phyloP scores from a whole-genome alignment of 768 basidiomycete species.

The Crucibulum laeve region DNA sequence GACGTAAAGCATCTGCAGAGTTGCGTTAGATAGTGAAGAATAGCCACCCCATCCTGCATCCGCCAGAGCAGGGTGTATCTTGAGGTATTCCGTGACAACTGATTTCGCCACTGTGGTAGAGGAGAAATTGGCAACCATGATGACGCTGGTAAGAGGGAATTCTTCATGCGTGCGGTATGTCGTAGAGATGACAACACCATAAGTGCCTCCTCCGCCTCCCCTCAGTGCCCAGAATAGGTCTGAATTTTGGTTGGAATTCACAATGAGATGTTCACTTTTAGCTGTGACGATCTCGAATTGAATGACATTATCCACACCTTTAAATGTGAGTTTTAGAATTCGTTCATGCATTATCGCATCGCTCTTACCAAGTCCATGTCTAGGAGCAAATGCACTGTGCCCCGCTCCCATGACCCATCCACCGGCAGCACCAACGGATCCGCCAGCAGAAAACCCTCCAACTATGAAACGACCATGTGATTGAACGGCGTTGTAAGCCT shows the following conservation, averaged over 20 bases:
- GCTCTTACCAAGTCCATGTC: conserved; percentile 35
- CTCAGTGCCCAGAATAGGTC: conserved; percentile 54
- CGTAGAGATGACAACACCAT: conserved; percentile 40
- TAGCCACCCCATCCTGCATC: conserved; percentile 45
- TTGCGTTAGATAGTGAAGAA: conserved; percentile 10
- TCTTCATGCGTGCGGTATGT: conserved; percentile 40
- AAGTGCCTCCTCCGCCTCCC: conserved; percentile 48
- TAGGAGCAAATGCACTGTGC: conserved; percentile 34
- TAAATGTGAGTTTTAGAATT: background rate
- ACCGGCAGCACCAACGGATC: conserved; percentile 41
- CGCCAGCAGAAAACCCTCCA: conserved; percentile 35
- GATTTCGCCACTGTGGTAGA: conserved; percentile 20
- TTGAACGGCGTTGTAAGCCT: conserved; percentile 36
- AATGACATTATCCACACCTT: conserved; percentile 44
- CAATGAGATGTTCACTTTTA: conserved; percentile 30
- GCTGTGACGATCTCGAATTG: conserved; percentile 42
- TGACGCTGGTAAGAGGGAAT: conserved; percentile 23
- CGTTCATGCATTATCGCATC: background rate
- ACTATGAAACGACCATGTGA: conserved; percentile 34
- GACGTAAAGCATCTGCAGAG: conserved; percentile 19
- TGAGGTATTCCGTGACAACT: conserved; percentile 29
- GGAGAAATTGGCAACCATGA: conserved; percentile 25
- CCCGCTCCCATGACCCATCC: conserved; percentile 48
- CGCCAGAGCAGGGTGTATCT: conserved; percentile 27
- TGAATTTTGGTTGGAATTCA: conserved; percentile 32